phyloP scores from a whole-genome alignment of 2,329 filamentous ascomycete species.

The Aspergillus brunneoviolaceus region DNA sequence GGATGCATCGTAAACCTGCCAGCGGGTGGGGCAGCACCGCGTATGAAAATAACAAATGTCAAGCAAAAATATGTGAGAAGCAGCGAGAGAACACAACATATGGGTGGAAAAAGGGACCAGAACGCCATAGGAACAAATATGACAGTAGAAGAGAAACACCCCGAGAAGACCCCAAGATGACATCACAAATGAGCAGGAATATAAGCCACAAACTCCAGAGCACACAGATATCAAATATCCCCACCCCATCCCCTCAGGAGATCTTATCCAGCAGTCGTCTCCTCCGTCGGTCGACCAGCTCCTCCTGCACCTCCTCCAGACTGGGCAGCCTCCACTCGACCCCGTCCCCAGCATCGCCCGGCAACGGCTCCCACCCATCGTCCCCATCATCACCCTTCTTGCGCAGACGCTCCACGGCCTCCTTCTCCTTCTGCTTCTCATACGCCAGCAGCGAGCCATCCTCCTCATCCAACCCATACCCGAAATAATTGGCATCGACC shows the following conservation, averaged over 20 bases:
- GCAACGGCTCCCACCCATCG: constrained; percentile 78
- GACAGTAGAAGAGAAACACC: constrained; percentile 6
- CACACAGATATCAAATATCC: neutral
- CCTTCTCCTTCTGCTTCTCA: constrained; percentile 78
- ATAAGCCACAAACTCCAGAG: constrained; percentile 1
- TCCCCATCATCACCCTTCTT: constrained; percentile 59
- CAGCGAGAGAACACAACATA: neutral
- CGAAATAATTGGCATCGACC: constrained; percentile 94
- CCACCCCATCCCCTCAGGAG: constrained; percentile 34
- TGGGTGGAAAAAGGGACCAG: constrained; percentile 16
- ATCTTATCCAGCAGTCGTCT: constrained; percentile 83
- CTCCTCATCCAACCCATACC: constrained; percentile 90
- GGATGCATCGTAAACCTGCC: constrained; percentile 16
- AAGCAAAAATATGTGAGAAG: neutral
- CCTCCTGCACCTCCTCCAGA: constrained; percentile 88
- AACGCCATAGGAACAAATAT: constrained; percentile 19
- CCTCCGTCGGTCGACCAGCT: constrained; percentile 82
- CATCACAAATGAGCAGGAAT: constrained; percentile 7
- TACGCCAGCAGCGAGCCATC: constrained; percentile 77
- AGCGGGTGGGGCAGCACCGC: constrained; percentile 10
- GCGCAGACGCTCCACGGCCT: constrained; percentile 70
- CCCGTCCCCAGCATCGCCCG: constrained; percentile 83
- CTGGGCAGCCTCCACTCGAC: constrained; percentile 79
- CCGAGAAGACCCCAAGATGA: neutral
- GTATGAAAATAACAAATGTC: constrained; percentile 9